Conservation (phyloP, 257 asterid species). For the Parsonsia alboflavescens region DNA sequence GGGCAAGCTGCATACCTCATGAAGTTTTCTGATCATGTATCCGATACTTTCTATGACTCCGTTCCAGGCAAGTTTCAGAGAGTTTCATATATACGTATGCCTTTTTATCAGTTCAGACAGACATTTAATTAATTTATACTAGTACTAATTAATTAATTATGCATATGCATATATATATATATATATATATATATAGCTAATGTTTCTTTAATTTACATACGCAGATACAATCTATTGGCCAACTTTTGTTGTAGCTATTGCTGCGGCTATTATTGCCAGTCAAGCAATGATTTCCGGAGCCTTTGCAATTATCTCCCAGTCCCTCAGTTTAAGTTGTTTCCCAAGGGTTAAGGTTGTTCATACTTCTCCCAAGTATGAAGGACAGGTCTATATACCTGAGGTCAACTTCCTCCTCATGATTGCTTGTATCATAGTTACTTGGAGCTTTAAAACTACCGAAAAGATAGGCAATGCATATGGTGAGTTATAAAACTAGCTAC, state of each 20-base stretch:
- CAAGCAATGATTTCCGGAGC: constrained; percentile 82
- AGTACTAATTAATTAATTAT: neutral
- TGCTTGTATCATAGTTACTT: constrained; percentile 52
- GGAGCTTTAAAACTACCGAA: constrained; percentile 46
- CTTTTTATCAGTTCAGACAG: too few species aligned
- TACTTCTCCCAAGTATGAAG: constrained; percentile 59
- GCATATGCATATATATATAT: too few species aligned
- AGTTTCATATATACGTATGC: too few species aligned
- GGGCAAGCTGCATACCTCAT: constrained; percentile 75
- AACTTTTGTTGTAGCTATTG: constrained; percentile 56
- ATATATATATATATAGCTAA: too few species aligned
- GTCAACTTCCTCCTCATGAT: constrained; percentile 64
- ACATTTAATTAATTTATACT: too few species aligned
- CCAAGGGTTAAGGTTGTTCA: constrained; percentile 69
- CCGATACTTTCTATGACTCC: constrained; percentile 45
- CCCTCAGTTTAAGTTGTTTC: constrained; percentile 54
- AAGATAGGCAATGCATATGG: constrained; percentile 73
- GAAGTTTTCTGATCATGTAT: constrained; percentile 38
- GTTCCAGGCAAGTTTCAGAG: constrained; percentile 35
- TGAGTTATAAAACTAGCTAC: neutral
- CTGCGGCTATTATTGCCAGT: constrained; percentile 74
- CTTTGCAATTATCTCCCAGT: constrained; percentile 56
- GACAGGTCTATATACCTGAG: constrained; percentile 77
- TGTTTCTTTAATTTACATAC: neutral
- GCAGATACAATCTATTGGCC: constrained; percentile 71